Evolutionary conservation across 2,329 filamentous ascomycete species (phyloP), one percentile per base, ranked within the genome.

Genomic region (Fusarium austroafricanum): DNA sequence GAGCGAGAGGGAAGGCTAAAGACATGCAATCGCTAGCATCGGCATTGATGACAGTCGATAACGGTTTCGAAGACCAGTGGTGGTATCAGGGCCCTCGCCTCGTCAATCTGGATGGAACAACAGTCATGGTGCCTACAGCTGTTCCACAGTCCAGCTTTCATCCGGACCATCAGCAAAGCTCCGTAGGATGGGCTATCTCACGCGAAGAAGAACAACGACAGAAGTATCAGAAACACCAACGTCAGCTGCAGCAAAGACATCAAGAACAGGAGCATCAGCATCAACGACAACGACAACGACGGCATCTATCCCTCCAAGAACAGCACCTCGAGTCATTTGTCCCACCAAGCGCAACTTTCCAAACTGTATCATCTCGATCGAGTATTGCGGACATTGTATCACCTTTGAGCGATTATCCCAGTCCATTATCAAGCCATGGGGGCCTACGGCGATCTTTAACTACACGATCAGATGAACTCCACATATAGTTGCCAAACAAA

Each of bases 51-150:
- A 87, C 85, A 4, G 82, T 87, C 5, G 85, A 87, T 70, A 87
- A 86, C 67, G 85, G 85, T 4, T 87, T 87, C 66, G 85, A 87
- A 75, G 82, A 83, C 63, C 84, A 87, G 73, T 86, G 84, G 84
- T 87, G 85, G 84, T 82, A 86, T 67, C 83, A 83, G 63, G 84
- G 84, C 2, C 55, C 75, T 37, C 72, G 74, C 5, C 61, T 75
- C 9, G 71, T 73, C 47, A 73, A 73, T 28, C 55, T 73, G 9
- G 49, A 65, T 10, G 73, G 73, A 28, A 65, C 62, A 21, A 61
- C 64, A 26, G 52, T 68, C 18, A 40, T 74, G 18, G 56, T 68
- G 18, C 65, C 69, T 21, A 61, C 67, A 23, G 44, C 64, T 23
- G 57, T 68, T 39, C 55, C 69, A 12, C 52, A 52, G 10, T 61